phyloP scores from a whole-genome alignment of 2,329 filamentous ascomycete species.

The Davidsoniella australis region DNA sequence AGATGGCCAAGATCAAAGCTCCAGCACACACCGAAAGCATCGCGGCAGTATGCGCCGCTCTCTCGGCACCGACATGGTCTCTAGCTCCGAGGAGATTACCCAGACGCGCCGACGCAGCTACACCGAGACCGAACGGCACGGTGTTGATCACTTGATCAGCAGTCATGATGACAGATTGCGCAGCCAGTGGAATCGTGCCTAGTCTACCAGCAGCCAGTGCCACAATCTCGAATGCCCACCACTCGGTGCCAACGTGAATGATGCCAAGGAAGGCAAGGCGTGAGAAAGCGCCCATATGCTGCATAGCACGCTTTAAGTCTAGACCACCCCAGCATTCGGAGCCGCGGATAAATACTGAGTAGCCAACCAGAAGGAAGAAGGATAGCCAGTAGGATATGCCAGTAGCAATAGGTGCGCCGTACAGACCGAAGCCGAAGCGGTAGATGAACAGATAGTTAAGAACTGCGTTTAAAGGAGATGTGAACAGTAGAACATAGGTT shows the following conservation, averaged over 20 bases:
- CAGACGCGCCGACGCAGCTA: constrained; percentile 60
- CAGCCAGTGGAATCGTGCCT: constrained; percentile 62
- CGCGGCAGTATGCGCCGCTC: constrained; percentile 61
- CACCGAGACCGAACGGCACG: constrained; percentile 71
- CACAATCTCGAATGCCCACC: constrained; percentile 91
- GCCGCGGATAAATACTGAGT: constrained; percentile 53
- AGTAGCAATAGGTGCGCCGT: constrained; percentile 67
- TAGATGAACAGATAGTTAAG: constrained; percentile 73
- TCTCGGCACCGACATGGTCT: constrained; percentile 45
- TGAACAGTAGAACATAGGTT: constrained; percentile 67
- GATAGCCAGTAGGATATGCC: constrained; percentile 77
- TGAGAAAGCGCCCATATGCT: constrained; percentile 53
- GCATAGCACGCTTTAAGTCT: constrained; percentile 41
- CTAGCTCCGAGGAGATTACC: constrained; percentile 64
- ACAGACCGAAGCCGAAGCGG: constrained; percentile 49
- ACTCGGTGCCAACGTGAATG: constrained; percentile 75
- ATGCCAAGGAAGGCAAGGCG: constrained; percentile 60
- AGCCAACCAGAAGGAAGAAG: constrained; percentile 58
- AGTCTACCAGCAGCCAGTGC: constrained; percentile 66
- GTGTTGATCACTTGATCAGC: constrained; percentile 73
- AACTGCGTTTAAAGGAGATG: constrained; percentile 62
- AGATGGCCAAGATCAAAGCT: constrained; percentile 42
- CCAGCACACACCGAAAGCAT: constrained; percentile 56
- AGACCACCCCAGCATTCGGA: constrained; percentile 67
- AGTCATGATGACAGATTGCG: constrained; percentile 82